Percentiles rank a stretch among this genome's conserved stretches.
phyloP scores from a whole-genome alignment of 2,329 filamentous ascomycete genomes.

The Fusarium redolens region DNA sequence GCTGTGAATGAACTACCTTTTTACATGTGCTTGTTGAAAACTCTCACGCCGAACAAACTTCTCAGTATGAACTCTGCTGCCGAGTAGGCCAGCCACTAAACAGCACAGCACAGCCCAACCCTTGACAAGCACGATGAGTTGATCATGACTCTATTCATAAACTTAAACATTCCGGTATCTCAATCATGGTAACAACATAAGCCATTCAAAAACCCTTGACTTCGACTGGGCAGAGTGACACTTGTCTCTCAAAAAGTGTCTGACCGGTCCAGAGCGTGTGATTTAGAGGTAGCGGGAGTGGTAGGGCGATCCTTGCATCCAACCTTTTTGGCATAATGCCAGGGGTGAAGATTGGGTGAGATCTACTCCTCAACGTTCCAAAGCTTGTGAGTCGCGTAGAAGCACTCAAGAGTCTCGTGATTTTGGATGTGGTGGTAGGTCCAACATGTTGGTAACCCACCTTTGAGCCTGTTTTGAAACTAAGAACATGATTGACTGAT shows the following conservation, averaged over 20 bases:
- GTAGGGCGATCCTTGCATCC: constrained; percentile 29
- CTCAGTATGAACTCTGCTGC: background rate
- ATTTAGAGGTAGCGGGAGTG: constrained; percentile 23
- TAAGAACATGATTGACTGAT: constrained; percentile 19
- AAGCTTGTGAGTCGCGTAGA: constrained; percentile 15
- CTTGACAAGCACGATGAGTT: constrained; percentile 9
- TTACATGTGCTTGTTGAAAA: constrained; percentile 10
- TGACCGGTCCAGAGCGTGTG: constrained; percentile 38
- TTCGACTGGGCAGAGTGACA: constrained; percentile 25
- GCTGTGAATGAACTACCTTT: constrained; percentile 2
- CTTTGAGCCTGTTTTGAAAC: constrained; percentile 10
- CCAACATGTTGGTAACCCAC: constrained; percentile 7
- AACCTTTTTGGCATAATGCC: constrained; percentile 24
- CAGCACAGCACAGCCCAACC: background rate
- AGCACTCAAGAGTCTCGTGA: constrained; percentile 25
- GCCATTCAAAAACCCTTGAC: constrained; percentile 12
- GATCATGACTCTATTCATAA: constrained; percentile 10
- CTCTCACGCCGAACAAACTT: constrained; percentile 8
- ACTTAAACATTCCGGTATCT: background rate
- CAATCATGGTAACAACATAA: background rate
- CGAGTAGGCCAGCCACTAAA: background rate
- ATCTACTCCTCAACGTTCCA: background rate
- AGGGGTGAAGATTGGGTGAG: constrained; percentile 31
- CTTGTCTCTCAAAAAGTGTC: constrained; percentile 22
- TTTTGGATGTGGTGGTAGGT: constrained; percentile 12